A percentile compares a stretch with the other conserved stretches of the same genome.
Conservation (phyloP, 129 eudicot species). For the Centrapalus pauciflorus region DNA sequence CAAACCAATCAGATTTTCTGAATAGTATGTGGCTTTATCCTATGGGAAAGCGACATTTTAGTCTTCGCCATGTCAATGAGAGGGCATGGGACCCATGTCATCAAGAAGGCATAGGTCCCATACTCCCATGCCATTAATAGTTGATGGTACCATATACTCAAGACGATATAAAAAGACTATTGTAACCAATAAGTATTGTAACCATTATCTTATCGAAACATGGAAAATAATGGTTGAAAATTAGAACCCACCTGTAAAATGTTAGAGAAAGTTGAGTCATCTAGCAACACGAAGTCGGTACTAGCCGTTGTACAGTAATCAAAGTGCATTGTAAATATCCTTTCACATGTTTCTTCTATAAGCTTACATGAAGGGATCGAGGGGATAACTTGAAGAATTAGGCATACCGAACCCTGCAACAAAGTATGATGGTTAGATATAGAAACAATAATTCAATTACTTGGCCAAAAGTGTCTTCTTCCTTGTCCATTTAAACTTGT, state of each 20-base stretch:
- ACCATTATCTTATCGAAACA: not conserved
- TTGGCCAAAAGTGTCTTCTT: conserved; percentile 72
- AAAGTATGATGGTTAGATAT: conserved; percentile 56
- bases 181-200: not conserved
- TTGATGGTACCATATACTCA: too few relatives aligned
- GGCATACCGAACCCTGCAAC: conserved; percentile 94
- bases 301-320: conserved; percentile 92
- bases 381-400: conserved; percentile 82
- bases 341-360: conserved; percentile 93
- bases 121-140: too few relatives aligned
- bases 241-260: conserved; percentile 82
- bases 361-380: conserved; percentile 85
- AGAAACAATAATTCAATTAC: conserved; percentile 35
- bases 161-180: too few relatives aligned
- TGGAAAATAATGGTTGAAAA: conserved; percentile 4
- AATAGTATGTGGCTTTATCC: too few relatives aligned
- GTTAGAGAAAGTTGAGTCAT: conserved; percentile 64
- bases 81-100: not conserved
- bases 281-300: conserved; percentile 77
- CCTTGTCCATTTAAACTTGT: conserved; percentile 79
- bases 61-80: too few relatives aligned
- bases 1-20: too few relatives aligned
- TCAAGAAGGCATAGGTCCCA: not conserved
- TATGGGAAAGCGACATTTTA: too few relatives aligned
- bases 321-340: conserved; percentile 84